phyloP scores from a whole-genome alignment of 1,284 basidiomycete genomes.

The Coniophora puteana region DNA sequence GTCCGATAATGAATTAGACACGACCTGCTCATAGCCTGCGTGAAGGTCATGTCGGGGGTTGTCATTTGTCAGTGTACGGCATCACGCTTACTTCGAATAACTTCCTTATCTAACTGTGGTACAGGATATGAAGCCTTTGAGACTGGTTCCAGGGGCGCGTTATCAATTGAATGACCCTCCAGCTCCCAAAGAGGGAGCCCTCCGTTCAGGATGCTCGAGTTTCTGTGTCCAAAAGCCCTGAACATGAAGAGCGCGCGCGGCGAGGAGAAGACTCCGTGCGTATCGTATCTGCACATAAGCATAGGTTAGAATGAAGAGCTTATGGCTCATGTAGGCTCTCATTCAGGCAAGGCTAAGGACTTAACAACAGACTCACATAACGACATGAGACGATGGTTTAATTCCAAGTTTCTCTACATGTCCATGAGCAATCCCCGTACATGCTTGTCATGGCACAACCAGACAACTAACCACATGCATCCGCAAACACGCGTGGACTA shows the following conservation, averaged over 20 bases:
- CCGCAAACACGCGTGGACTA: slow-evolving; percentile 63
- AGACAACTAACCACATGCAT: slow-evolving; percentile 66
- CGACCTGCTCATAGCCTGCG: slow-evolving; percentile 83
- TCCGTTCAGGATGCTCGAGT: slow-evolving; percentile 85
- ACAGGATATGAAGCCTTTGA: slow-evolving; percentile 43
- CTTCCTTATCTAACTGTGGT: slow-evolving; percentile 46
- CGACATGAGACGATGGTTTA: slow-evolving; percentile 71
- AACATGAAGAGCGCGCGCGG: slow-evolving; percentile 93
- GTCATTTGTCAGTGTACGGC: slow-evolving; percentile 13
- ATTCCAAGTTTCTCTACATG: slow-evolving; percentile 72
- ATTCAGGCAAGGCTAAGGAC: too few species aligned
- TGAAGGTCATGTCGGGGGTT: slow-evolving; percentile 15
- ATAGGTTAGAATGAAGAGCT: too few species aligned
- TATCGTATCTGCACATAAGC: slow-evolving; percentile 66
- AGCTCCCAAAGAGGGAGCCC: slow-evolving; percentile 84
- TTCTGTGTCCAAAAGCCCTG: slow-evolving; percentile 81
- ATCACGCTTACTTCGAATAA: slow-evolving; percentile 59
- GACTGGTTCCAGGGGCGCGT: slow-evolving; percentile 32
- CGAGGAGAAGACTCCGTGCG: slow-evolving; percentile 83
- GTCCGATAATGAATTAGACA: slow-evolving; percentile 60
- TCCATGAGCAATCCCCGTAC: slow-evolving; percentile 2
- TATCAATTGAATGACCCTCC: slow-evolving; percentile 65
- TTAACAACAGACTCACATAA: slow-evolving; percentile 61
- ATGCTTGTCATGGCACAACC: not conserved
- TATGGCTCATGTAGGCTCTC: too few species aligned